Conservation (phyloP, 2,329 filamentous ascomycete genomes). For the Hypoxylon sp. region DNA sequence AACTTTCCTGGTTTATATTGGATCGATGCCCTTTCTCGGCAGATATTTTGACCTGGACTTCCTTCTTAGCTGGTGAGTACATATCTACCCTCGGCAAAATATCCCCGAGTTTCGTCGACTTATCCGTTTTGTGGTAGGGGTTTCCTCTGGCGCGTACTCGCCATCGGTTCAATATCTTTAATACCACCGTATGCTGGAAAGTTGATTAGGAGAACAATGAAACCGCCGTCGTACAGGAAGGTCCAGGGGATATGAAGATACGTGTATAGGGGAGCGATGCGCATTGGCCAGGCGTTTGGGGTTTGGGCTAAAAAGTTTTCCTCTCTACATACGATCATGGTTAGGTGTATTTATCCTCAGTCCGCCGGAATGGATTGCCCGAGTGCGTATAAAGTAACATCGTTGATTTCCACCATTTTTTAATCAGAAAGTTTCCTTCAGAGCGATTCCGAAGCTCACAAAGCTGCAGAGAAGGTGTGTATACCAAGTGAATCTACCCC, state of each 20-base stretch:
- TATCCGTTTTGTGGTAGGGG: conserved; percentile 65
- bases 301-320: conserved; percentile 7
- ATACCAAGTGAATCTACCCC: background rate
- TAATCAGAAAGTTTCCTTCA: background rate
- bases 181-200: conserved; percentile 91
- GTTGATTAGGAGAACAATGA: conserved; percentile 85
- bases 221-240: conserved; percentile 95
- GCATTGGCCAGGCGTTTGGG: conserved; percentile 38
- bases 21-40: conserved; percentile 86
- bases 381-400: background rate
- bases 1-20: conserved; percentile 85
- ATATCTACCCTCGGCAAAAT: background rate
- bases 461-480: background rate
- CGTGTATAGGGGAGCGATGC: conserved; percentile 16
- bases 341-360: background rate
- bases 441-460: background rate
- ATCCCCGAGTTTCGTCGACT: conserved; percentile 7
- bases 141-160: conserved; percentile 89
- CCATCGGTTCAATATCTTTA: conserved; percentile 84
- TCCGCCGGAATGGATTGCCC: background rate
- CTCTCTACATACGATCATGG: conserved; percentile 9
- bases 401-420: background rate
- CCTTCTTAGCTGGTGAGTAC: conserved; percentile 76
- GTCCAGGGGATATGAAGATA: conserved; percentile 76
- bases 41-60: conserved; percentile 91